Conservation (phyloP, 306 rosid species). For the Quercus rubra region DNA sequence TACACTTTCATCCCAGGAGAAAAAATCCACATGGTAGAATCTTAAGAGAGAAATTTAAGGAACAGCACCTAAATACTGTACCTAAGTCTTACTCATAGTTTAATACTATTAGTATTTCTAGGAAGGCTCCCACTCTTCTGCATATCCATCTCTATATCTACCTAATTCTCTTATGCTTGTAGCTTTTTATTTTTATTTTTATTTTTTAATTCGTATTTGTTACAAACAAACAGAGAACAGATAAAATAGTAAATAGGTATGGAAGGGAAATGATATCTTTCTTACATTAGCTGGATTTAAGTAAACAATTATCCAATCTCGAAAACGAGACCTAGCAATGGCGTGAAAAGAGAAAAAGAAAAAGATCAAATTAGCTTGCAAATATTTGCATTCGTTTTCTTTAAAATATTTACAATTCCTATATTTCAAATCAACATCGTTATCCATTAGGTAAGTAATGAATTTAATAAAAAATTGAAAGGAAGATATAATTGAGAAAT, state of each 20-base stretch:
- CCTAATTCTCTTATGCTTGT: neutral
- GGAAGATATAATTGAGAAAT: neutral
- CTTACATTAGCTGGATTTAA: neutral
- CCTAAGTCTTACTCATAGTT: neutral
- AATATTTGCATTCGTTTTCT: neutral
- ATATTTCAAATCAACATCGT: neutral
- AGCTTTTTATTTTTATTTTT: neutral
- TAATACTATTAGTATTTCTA: constrained; percentile 35
- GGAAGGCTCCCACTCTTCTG: constrained; percentile 62
- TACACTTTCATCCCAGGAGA: too few species aligned
- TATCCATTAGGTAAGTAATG: neutral
- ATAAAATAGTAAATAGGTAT: neutral
- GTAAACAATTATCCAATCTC: neutral
- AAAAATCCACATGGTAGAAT: too few species aligned
- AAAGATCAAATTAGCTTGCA: neutral
- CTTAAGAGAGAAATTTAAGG: too few species aligned
- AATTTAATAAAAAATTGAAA: neutral
- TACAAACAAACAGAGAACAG: neutral
- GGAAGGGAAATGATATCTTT: neutral
- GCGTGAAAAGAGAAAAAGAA: neutral
- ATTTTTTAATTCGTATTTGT: constrained; percentile 2
- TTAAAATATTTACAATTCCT: neutral
- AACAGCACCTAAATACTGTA: too few species aligned
- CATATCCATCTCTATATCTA: constrained; percentile 38
- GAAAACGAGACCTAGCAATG: neutral